Evolutionary conservation across 495 filamentous ascomycete genomes (phyloP), one percentile per base, ranked within the genome.

Genomic region (Jackrogersella minutella): DNA sequence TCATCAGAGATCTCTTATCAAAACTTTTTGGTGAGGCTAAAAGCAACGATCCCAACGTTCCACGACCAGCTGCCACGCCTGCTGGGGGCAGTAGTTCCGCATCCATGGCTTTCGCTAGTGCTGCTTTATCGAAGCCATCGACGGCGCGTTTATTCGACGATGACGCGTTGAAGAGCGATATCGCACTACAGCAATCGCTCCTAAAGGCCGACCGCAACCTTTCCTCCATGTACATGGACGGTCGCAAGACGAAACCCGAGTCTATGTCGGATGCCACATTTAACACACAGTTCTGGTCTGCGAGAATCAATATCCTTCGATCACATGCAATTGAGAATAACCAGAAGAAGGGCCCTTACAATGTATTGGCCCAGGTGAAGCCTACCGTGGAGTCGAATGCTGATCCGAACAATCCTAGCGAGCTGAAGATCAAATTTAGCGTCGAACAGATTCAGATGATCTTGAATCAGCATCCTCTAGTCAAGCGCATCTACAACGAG

Each of bases 381-480:
- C 89, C 92, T 10, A 85, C 87, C 24, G 85, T 87, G 4, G 91
- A 91, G 56, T 90, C 95, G 71, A 70, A 59, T 33, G 56, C 62
- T 9, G 72, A 74, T 58, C 72, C 72, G 9, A 60, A 66, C 10
- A 67, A 72, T 19, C 65, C 70, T 22, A 90, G 88, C 53, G 86
- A 88, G 56, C 83, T 87, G 9, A 91, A 90, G 75, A 80, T 99
- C 65, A 93, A 89, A 73, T 88, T 99, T 49, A 93, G 86, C 71
- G 90, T 92, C 62, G 95, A 97, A 77, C 94, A 97, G 74, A 92
- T 97, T 56, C 88, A 92, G 71, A 84, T 96, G 59, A 95, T 99
- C 56, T 93, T 99, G 75, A 86, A 85, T 46, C 94, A 97, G 74
- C 93, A 99, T 76, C 92, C 95, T 9, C 82, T 99, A 7, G 91